Conservation (phyloP, 805 yeast species). For the Barnettozyma sucrosica region DNA sequence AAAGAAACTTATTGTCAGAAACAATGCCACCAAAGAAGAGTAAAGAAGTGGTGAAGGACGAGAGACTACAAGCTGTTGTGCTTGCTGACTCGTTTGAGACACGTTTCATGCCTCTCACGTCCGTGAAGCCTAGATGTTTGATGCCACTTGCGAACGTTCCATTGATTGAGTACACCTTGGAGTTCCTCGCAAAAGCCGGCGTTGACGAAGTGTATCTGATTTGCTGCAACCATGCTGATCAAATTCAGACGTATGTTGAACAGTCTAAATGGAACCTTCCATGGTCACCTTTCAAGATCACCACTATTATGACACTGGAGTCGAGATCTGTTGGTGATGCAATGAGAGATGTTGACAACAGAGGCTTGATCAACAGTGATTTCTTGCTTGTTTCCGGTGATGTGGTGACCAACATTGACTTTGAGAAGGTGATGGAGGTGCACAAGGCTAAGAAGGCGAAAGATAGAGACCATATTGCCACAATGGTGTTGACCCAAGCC, state of each 20-base stretch:
- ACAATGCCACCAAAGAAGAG: slow-evolving; percentile 34
- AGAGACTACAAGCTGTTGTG: slow-evolving; percentile 87
- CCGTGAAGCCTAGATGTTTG: slow-evolving; percentile 82
- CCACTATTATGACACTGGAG: slow-evolving; percentile 77
- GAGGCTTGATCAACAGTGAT: slow-evolving; percentile 87
- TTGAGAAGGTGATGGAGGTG: slow-evolving; percentile 61
- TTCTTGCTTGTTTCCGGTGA: slow-evolving; percentile 90
- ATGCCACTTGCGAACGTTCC: slow-evolving; percentile 93
- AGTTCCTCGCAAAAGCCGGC: slow-evolving; percentile 85
- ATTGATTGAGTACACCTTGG: slow-evolving; percentile 87
- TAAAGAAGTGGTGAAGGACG: slow-evolving; percentile 58
- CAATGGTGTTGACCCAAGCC: slow-evolving; percentile 88
- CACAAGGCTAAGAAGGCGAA: slow-evolving; percentile 65
- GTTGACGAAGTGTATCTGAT: slow-evolving; percentile 86
- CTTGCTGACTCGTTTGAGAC: slow-evolving; percentile 91
- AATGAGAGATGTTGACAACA: slow-evolving; percentile 88
- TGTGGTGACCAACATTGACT: slow-evolving; percentile 87
- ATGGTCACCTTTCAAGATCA: slow-evolving; percentile 75
- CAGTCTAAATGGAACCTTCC: slow-evolving; percentile 60
- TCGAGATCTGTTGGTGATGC: slow-evolving; percentile 94
- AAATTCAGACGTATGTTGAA: slow-evolving; percentile 76
- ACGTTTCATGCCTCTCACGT: slow-evolving; percentile 87
- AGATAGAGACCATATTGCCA: slow-evolving; percentile 89
- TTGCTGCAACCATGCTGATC: slow-evolving; percentile 88
- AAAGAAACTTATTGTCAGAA: background rate